These are phyloP conservation scores for Diplogelasinospora grovesii DNA, from an alignment of 495 filamentous ascomycete genomes.

Conservation along the genomic window DNA sequence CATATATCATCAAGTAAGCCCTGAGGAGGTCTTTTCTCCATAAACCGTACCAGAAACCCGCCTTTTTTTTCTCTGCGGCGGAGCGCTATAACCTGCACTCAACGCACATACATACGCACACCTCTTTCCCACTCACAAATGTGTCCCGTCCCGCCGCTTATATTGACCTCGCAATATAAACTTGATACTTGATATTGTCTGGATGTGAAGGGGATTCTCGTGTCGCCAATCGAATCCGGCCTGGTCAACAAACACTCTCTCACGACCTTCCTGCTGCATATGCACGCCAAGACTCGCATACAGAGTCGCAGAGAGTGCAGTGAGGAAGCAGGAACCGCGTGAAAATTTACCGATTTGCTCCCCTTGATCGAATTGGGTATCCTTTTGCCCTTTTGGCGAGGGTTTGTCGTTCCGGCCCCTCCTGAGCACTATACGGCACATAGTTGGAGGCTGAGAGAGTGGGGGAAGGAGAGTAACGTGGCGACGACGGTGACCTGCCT, in stretches of 20 bases:
- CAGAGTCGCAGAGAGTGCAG: conserved; percentile 21
- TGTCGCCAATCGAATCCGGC: conserved; percentile 26
- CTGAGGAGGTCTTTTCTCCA: conserved; percentile 16
- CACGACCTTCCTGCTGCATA: conserved; percentile 24
- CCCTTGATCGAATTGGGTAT: conserved; percentile 27
- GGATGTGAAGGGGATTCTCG: conserved; percentile 18
- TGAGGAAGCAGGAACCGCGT: conserved; percentile 27
- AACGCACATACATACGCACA: conserved; percentile 7
- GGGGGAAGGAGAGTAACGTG: conserved; percentile 3
- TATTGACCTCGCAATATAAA: conserved; percentile 35
- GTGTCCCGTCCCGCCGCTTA: conserved; percentile 33
- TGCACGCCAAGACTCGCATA: conserved; percentile 32
- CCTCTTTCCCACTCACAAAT: conserved; percentile 14
- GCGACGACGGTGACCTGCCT: background rate
- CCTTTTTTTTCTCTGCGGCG: conserved; percentile 9
- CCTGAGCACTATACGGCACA: conserved; percentile 32
- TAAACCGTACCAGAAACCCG: conserved; percentile 20
- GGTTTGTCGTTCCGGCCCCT: conserved; percentile 24
- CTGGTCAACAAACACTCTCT: conserved; percentile 23
- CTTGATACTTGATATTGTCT: conserved; percentile 33
- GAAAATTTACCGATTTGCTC: conserved; percentile 27
- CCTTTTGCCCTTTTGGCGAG: conserved; percentile 32
- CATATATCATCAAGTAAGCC: conserved; percentile 30
- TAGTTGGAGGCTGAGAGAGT: conserved; percentile 19
- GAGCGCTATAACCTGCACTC: conserved; percentile 13